Percentiles rank a stretch among this genome's conserved stretches.
Conservation (phyloP, 257 asterid species). For the Solanum bulbocastanum region DNA sequence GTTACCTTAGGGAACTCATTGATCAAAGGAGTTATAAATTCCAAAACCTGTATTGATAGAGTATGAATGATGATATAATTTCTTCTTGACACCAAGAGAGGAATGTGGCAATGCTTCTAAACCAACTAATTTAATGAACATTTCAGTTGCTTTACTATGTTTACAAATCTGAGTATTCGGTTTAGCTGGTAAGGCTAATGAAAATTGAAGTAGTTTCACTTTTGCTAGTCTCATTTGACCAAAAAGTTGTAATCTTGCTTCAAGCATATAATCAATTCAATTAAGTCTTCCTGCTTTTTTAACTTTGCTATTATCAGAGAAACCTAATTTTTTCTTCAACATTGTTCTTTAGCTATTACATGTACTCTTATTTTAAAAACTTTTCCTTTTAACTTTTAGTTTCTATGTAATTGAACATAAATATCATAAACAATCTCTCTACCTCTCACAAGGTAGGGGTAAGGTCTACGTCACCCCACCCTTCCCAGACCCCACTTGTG, state of each 20-base stretch:
- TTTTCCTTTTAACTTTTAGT: background rate
- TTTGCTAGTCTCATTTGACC: background rate
- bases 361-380: background rate
- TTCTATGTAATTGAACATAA: background rate
- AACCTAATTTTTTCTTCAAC: background rate
- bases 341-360: background rate
- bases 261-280: background rate
- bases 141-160: background rate
- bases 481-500: background rate
- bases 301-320: background rate
- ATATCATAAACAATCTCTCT: background rate
- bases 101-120: background rate
- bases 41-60: background rate
- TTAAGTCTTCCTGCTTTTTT: background rate
- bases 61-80: background rate
- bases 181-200: background rate
- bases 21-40: background rate
- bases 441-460: background rate
- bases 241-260: background rate
- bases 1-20: background rate
- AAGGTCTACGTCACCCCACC: background rate
- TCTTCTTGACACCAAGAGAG: background rate
- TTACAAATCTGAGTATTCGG: background rate
- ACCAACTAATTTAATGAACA: background rate
- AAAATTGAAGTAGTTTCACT: background rate